phyloP scores from a whole-genome alignment of 1,284 basidiomycete species.

The Fomitiporia mediterranea region DNA sequence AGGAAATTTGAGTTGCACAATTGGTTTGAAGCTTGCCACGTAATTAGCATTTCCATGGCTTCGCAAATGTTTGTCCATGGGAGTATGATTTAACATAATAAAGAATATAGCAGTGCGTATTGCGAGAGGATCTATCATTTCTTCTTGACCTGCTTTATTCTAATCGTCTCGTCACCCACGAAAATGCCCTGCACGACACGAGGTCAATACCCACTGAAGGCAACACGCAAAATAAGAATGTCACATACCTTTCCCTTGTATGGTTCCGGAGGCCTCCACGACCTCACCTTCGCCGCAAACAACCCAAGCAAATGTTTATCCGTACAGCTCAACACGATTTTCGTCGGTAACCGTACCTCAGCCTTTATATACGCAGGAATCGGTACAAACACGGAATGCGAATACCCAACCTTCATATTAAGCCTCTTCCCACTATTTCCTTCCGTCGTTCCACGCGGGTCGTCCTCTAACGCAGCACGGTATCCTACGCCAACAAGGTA shows the following conservation, averaged over 20 bases:
- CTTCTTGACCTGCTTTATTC: constrained; percentile 91
- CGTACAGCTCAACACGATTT: constrained; percentile 63
- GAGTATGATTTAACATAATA: too few species aligned
- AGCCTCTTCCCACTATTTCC: constrained; percentile 61
- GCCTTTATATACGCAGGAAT: constrained; percentile 78
- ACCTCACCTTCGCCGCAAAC: constrained; percentile 84
- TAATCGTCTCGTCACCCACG: constrained; percentile 83
- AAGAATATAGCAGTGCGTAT: too few species aligned
- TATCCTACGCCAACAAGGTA: constrained; percentile 96
- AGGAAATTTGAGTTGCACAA: too few species aligned
- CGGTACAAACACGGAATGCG: constrained; percentile 81
- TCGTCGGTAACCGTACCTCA: constrained; percentile 66
- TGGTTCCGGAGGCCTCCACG: constrained; percentile 88
- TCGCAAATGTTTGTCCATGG: too few species aligned
- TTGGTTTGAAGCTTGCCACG: too few species aligned
- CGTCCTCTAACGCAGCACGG: constrained; percentile 81
- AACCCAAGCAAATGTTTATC: constrained; percentile 79
- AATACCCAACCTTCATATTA: constrained; percentile 89
- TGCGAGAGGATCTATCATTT: constrained; percentile 63
- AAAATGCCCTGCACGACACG: constrained; percentile 71
- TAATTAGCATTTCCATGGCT: too few species aligned
- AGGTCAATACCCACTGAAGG: neutral
- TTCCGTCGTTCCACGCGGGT: constrained; percentile 61
- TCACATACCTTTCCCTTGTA: constrained; percentile 91
- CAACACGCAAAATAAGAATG: constrained; percentile 19